Evolutionary conservation across 345 rosid species (phyloP), one percentile per base, ranked within the genome.

Genomic region (Corchorus olitorius): DNA sequence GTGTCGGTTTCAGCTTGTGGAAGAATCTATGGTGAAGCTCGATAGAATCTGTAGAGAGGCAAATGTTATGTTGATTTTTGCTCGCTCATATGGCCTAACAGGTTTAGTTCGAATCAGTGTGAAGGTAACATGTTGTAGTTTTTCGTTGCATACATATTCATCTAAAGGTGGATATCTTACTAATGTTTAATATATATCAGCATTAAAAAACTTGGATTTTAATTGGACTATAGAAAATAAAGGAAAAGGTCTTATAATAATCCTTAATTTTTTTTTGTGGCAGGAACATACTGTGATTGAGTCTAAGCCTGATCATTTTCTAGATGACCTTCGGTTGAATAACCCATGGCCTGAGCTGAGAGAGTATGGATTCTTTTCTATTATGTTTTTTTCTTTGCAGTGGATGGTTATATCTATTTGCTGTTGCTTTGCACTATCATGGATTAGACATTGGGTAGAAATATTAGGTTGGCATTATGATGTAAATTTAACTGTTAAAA

Each of bases 261-360:
- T 22, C 11, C 52, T 43, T 65, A 48, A 15, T 43, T 27, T 68
- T 78, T 55, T 56, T 71, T 61, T 60, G 75, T 76, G 60, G 54
- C 89, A 96, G 99, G 98, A 96, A 75, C 99, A 96, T 84, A 68
- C 91, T 19, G 90, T 96, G 48, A 77, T 96, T 73, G 98, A 96
- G 80, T 92, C 99, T 76, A 96, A 96, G 84, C 98, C 99, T 65
- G 98, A 96, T 86, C 97, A 96, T 88, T 96, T 89, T 85, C 86
- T 93, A 77, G 98, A 96, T 64, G 94, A 93, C 86, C 98, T 93
- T 75, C 97, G 97, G 76, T 83, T 96, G 73, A 96, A 96, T 87
- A 90, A 92, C 70, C 98, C 98, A 61, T 96, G 99, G 98, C 93
- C 93, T 72, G 94, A 92, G 81, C 91, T 96, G 75, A 90, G 77